Conservation (phyloP, 371 early-diverging fungal genomes). For the Vairimorpha ceranae region DNA sequence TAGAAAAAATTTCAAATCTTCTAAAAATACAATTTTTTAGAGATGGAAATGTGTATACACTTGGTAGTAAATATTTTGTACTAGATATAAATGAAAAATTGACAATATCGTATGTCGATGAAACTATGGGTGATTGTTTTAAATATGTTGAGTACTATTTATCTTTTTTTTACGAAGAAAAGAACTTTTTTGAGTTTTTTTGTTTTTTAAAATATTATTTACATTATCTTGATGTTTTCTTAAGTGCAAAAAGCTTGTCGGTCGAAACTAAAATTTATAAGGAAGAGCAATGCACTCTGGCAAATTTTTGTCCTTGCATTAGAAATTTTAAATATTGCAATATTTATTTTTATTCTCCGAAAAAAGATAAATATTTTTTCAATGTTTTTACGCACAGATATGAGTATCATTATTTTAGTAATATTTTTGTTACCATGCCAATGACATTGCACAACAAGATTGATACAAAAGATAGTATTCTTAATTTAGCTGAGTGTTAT, state of each 20-base stretch:
- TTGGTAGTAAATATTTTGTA: neutral
- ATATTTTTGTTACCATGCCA: neutral
- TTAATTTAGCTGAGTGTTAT: neutral
- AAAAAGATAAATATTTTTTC: neutral
- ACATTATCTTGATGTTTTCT: neutral
- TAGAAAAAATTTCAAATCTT: neutral
- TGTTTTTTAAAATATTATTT: neutral
- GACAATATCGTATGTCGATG: neutral
- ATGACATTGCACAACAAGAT: neutral
- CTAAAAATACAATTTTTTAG: neutral
- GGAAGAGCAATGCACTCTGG: neutral
- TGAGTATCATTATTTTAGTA: neutral
- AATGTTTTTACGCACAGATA: constrained; percentile 3
- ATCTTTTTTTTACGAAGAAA: neutral
- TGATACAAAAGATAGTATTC: neutral
- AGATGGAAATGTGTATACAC: neutral
- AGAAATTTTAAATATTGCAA: neutral
- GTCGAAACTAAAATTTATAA: neutral
- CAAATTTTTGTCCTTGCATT: neutral
- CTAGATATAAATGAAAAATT: neutral
- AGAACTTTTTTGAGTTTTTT: neutral
- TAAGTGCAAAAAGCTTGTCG: neutral
- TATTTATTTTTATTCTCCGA: neutral
- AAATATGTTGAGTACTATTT: constrained; percentile 1
- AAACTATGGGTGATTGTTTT: neutral